phyloP scores from a whole-genome alignment of 2,329 filamentous ascomycete genomes.

The Cladobotryum protrusum region DNA sequence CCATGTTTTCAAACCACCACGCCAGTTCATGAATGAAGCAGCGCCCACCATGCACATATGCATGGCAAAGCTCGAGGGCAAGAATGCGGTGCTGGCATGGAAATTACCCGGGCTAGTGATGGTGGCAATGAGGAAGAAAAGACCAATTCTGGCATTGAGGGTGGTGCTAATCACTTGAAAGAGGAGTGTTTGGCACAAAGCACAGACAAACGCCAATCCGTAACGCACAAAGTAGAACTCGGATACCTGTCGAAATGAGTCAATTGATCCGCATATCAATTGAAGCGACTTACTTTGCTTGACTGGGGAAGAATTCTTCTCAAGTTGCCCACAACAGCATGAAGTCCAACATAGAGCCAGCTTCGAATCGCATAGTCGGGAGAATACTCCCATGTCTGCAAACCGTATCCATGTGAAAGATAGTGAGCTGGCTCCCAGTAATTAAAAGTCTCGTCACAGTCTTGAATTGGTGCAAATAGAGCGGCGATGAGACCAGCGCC shows the following conservation, averaged over 20 bases:
- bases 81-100: constrained; percentile 76
- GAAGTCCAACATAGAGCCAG: constrained; percentile 82
- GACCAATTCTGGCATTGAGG: constrained; percentile 74
- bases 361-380: constrained; percentile 91
- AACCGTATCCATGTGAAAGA: constrained; percentile 81
- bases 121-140: constrained; percentile 75
- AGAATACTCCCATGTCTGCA: constrained; percentile 98
- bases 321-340: constrained; percentile 65
- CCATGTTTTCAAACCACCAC: constrained; percentile 69
- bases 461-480: constrained; percentile 82
- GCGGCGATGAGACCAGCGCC: constrained; percentile 69
- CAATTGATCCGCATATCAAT: background rate
- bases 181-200: constrained; percentile 73
- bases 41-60: constrained; percentile 83
- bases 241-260: constrained; percentile 35
- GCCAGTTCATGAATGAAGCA: constrained; percentile 86
- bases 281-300: constrained; percentile 42
- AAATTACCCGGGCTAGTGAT: constrained; percentile 86
- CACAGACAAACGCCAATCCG: constrained; percentile 67
- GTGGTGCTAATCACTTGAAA: constrained; percentile 71
- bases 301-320: constrained; percentile 57
- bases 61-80: constrained; percentile 97
- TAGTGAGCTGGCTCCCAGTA: constrained; percentile 99
- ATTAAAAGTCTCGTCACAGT: constrained; percentile 98
- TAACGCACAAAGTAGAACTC: constrained; percentile 88